These are phyloP conservation scores for Aureobasidium lini DNA, from an alignment of 2,329 filamentous ascomycete species.

Conservation along the genomic window DNA sequence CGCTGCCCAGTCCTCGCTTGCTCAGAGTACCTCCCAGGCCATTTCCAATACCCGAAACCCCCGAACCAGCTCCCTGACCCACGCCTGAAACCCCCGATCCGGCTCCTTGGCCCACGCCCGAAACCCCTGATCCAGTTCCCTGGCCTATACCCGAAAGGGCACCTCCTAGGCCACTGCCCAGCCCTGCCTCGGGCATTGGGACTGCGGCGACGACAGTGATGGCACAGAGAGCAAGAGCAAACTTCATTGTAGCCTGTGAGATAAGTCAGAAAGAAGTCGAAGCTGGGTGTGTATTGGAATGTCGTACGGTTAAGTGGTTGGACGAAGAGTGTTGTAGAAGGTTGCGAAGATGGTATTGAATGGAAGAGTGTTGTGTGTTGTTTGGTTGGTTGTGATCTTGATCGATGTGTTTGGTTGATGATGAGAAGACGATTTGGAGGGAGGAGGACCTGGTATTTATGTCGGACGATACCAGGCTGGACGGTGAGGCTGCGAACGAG, in stretches of 20 bases:
- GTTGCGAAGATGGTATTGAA: background rate
- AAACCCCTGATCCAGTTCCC: background rate
- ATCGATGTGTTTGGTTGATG: background rate
- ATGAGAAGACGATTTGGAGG: background rate
- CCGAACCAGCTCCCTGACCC: background rate
- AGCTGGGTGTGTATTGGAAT: background rate
- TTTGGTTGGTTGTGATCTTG: background rate
- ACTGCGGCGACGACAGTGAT: background rate
- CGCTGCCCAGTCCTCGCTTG: background rate
- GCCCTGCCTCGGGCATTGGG: conserved; percentile 1
- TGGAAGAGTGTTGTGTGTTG: background rate
- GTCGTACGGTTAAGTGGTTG: background rate
- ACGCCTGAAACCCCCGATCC: background rate
- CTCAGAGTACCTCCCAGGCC: background rate
- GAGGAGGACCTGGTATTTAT: background rate
- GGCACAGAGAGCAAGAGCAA: conserved; percentile 3
- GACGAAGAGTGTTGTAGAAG: background rate
- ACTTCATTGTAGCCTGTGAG: background rate
- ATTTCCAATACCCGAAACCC: background rate
- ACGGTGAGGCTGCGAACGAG: background rate
- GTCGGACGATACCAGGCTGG: background rate
- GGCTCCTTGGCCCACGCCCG: background rate
- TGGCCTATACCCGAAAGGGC: conserved; percentile 15
- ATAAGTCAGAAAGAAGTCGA: background rate
- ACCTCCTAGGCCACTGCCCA: background rate